These are phyloP conservation scores for Dictyophora rubrovolvata DNA, from an alignment of 768 basidiomycete species.

Conservation along the genomic window DNA sequence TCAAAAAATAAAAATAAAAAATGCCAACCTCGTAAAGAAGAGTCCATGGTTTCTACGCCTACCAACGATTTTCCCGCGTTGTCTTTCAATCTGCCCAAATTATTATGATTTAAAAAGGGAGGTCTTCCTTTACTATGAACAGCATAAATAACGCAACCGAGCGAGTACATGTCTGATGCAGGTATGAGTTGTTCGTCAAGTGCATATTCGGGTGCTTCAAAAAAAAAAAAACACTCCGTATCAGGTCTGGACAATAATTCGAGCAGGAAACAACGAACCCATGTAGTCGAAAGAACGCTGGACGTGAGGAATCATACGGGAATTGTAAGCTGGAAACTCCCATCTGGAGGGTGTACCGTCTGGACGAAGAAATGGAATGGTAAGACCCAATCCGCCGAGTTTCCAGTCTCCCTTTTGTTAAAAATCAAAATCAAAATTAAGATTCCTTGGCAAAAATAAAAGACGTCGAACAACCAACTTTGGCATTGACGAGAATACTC, in stretches of 20 bases:
- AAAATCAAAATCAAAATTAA: neutral
- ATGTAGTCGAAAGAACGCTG: constrained; percentile 95
- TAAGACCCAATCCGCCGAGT: constrained; percentile 79
- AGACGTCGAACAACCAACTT: constrained; percentile 33
- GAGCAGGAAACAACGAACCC: constrained; percentile 38
- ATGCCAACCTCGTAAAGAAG: constrained; percentile 57
- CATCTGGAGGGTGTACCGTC: constrained; percentile 72
- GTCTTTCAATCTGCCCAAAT: constrained; percentile 57
- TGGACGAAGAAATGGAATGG: constrained; percentile 59
- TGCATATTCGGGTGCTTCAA: constrained; percentile 83
- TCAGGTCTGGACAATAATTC: neutral
- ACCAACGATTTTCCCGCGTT: constrained; percentile 53
- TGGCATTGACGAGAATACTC: constrained; percentile 78
- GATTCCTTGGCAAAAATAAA: neutral
- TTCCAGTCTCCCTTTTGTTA: constrained; percentile 89
- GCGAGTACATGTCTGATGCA: constrained; percentile 85
- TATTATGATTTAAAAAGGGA: constrained; percentile 81
- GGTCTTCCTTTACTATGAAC: constrained; percentile 83
- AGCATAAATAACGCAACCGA: constrained; percentile 85
- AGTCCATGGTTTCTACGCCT: constrained; percentile 56
- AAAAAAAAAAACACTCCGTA: neutral
- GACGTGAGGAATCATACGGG: constrained; percentile 63
- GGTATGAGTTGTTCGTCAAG: constrained; percentile 81
- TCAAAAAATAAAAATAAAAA: constrained; percentile 1
- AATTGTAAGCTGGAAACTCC: constrained; percentile 87